phyloP scores from a whole-genome alignment of 805 yeast species.

The Zygosaccharomyces lentus region DNA sequence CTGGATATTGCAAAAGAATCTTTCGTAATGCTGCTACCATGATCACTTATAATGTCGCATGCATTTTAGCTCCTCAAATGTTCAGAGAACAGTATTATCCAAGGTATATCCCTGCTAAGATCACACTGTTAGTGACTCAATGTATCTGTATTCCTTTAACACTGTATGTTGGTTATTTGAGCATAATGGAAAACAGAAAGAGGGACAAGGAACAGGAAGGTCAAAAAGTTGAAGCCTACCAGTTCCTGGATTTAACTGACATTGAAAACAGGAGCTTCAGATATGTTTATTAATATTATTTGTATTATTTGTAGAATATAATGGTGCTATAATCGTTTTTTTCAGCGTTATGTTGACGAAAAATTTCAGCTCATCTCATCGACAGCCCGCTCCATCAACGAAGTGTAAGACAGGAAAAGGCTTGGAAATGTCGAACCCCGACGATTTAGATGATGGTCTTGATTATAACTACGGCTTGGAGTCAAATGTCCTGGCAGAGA shows the following conservation, averaged over 20 bases:
- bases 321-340: neutral
- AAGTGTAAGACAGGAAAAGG: neutral
- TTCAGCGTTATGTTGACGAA: constrained; percentile 1
- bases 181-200: constrained; percentile 46
- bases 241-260: constrained; percentile 57
- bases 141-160: constrained; percentile 44
- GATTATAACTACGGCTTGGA: constrained; percentile 48
- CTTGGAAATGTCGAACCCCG: constrained; percentile 40
- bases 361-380: constrained; percentile 10
- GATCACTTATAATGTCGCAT: constrained; percentile 55
- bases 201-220: constrained; percentile 43
- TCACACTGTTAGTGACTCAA: constrained; percentile 50
- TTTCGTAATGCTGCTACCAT: constrained; percentile 51
- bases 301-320: neutral
- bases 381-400: no score
- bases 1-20: constrained; percentile 57
- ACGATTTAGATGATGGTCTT: constrained; percentile 77
- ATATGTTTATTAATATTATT: constrained; percentile 38
- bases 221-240: constrained; percentile 35
- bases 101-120: constrained; percentile 52
- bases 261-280: constrained; percentile 54
- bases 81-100: constrained; percentile 52
- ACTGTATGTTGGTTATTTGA: constrained; percentile 40
- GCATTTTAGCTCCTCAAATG: constrained; percentile 61
- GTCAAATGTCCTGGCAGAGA: constrained; percentile 34